Evolutionary conservation across 2,329 filamentous ascomycete genomes (phyloP), one percentile per base, ranked within the genome.

Genomic region (Pezicula radicicola): DNA sequence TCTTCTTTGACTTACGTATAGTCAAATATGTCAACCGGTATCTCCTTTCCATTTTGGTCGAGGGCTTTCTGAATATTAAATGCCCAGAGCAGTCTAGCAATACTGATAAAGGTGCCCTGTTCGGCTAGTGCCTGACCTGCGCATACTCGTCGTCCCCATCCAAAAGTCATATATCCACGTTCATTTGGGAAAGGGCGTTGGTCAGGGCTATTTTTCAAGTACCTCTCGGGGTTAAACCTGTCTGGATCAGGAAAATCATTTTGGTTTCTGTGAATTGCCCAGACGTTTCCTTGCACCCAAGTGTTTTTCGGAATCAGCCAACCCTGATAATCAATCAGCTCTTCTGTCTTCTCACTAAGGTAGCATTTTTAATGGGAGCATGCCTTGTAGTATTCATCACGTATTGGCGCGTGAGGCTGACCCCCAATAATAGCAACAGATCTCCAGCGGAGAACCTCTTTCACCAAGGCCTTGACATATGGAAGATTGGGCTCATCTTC

Each of bases 41-140:
- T 58, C 36, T 56, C 56, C 18, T 55, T 55, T 7, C 63, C 65
- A 41, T 62, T 50, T 46, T 53, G 40, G 36, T 42, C 55, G 8
- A 30, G 39, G 2, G 40, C 48, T 21, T 57, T 36, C 47, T 30
- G 18, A 48, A 49, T 33, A 44, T 74, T 58, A 46, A 81, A 81
- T 0, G 70, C 79, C 80, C 79, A 84, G 0, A 84, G 60, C 0
- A 77, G 65, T 2, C 72, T 69, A 0, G 75, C 70, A 33, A 77
- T 73, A 15, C 60, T 69, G 3, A 79, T 63, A 57, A 75, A 77
- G 19, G 79, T 56, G 18, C 66, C 70, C 3, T 71, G 70, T 54
- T 80, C 75, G 0, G 76, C 76, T 3, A 83, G 68, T 48, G 80
- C 75, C 35, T 79, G 76, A 1, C 80, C 81, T 2, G 75, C 79